Conservation (phyloP, 306 rosid genomes). For the Lathyrus sativus region DNA sequence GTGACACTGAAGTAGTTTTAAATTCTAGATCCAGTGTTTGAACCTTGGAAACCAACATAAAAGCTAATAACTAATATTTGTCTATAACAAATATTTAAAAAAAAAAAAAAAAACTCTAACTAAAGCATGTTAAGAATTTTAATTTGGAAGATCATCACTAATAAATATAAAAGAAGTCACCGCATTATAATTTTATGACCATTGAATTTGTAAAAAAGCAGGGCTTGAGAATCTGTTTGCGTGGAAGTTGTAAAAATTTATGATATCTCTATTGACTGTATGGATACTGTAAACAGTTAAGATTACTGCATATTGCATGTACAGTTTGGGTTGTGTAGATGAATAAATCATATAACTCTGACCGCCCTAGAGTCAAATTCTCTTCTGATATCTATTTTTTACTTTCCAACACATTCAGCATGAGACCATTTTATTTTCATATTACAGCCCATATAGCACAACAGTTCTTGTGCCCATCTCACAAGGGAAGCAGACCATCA, state of each 20-base stretch:
- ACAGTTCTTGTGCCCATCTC: constrained; percentile 60
- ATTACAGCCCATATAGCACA: constrained; percentile 79
- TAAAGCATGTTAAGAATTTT: constrained; percentile 14
- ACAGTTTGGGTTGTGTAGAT: constrained; percentile 9
- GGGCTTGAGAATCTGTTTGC: constrained; percentile 17
- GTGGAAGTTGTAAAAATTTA: constrained; percentile 20
- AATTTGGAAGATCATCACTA: constrained; percentile 9
- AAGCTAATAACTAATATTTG: background rate
- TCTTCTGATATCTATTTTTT: constrained; percentile 26
- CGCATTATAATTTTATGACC: background rate
- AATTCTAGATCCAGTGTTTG: background rate
- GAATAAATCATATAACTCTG: constrained; percentile 11
- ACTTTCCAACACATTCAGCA: constrained; percentile 26
- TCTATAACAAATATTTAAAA: background rate
- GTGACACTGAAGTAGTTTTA: background rate
- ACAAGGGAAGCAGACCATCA: constrained; percentile 75
- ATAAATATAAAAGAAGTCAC: constrained; percentile 3
- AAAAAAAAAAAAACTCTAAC: background rate
- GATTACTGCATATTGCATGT: background rate
- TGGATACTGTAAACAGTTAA: constrained; percentile 18
- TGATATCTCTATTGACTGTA: background rate
- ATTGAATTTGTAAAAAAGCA: background rate
- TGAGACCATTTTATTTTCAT: constrained; percentile 34
- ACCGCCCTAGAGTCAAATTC: constrained; percentile 15
- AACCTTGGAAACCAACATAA: constrained; percentile 1